phyloP scores from a whole-genome alignment of 768 basidiomycete genomes.

The Sporobolomyces roseus region DNA sequence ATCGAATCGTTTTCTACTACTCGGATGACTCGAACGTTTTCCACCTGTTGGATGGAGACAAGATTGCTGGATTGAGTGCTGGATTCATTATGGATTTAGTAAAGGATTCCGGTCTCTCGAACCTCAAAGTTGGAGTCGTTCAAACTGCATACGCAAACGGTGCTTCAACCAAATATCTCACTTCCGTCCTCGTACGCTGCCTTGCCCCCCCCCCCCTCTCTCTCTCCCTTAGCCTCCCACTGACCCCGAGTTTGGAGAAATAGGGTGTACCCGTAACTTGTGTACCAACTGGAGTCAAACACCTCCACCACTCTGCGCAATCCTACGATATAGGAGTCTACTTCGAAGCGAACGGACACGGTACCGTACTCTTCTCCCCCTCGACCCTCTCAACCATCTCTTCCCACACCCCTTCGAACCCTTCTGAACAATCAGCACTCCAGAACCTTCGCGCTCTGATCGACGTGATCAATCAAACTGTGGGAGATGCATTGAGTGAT shows the following conservation, averaged over 20 bases:
- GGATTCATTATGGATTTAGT: constrained; percentile 88
- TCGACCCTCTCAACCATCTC: constrained; percentile 62
- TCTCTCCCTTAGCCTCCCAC: too few relatives aligned
- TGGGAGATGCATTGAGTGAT: constrained; percentile 94
- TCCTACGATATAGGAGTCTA: constrained; percentile 94
- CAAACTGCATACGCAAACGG: constrained; percentile 99
- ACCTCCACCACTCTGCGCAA: constrained; percentile 95
- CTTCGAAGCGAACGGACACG: constrained; percentile 98
- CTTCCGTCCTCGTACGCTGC: constrained; percentile 58
- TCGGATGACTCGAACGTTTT: constrained; percentile 67
- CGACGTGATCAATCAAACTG: constrained; percentile 91
- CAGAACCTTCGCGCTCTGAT: constrained; percentile 63
- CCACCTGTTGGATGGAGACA: constrained; percentile 94
- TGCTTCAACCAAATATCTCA: constrained; percentile 85
- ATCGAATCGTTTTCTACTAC: constrained; percentile 94
- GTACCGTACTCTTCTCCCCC: constrained; percentile 89
- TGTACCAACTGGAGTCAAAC: constrained; percentile 94
- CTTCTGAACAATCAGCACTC: constrained; percentile 19
- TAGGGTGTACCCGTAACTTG: constrained; percentile 91
- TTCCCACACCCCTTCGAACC: constrained; percentile 65
- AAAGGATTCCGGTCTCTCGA: constrained; percentile 71
- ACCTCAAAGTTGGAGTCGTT: constrained; percentile 86
- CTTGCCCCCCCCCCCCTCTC: neutral
- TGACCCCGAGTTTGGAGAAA: too few relatives aligned
- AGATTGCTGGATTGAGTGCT: constrained; percentile 89